Conservation (phyloP, 345 rosid genomes). For the Ricinus communis region DNA sequence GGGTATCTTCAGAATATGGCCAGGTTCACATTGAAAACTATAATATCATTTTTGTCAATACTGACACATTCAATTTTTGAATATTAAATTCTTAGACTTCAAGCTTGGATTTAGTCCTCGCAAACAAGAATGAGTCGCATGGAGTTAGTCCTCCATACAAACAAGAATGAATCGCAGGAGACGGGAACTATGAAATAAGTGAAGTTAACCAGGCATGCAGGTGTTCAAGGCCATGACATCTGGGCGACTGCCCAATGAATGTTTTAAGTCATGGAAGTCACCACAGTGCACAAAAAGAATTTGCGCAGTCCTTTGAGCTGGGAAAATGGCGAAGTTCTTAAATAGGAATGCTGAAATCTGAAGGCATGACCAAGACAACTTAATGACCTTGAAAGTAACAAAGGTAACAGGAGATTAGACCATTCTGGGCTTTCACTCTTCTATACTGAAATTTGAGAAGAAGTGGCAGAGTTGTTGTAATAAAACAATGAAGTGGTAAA, state of each 20-base stretch:
- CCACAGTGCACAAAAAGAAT: too few species aligned
- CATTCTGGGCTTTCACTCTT: background rate
- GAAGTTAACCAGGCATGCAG: background rate
- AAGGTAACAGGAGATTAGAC: background rate
- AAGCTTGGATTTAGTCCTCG: background rate
- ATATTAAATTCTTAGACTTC: background rate
- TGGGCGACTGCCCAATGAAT: background rate
- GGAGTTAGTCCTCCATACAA: background rate
- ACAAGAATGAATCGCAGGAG: background rate
- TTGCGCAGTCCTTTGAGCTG: too few species aligned
- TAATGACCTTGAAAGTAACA: background rate
- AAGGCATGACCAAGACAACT: too few species aligned
- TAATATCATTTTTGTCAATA: conserved; percentile 21
- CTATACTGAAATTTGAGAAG: background rate
- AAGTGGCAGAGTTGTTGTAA: background rate
- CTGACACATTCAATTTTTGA: conserved; percentile 13
- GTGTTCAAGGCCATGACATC: background rate
- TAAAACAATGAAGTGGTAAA: background rate
- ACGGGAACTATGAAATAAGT: conserved; percentile 7
- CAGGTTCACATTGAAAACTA: conserved; percentile 53
- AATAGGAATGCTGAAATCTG: too few species aligned
- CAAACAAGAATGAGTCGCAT: background rate
- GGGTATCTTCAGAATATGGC: conserved; percentile 41
- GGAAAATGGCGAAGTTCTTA: too few species aligned
- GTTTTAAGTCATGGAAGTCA: too few species aligned